A percentile compares a stretch with the other conserved stretches of the same genome.
Conservation (phyloP, 768 basidiomycete species). For the Pisolithus marmoratus region DNA sequence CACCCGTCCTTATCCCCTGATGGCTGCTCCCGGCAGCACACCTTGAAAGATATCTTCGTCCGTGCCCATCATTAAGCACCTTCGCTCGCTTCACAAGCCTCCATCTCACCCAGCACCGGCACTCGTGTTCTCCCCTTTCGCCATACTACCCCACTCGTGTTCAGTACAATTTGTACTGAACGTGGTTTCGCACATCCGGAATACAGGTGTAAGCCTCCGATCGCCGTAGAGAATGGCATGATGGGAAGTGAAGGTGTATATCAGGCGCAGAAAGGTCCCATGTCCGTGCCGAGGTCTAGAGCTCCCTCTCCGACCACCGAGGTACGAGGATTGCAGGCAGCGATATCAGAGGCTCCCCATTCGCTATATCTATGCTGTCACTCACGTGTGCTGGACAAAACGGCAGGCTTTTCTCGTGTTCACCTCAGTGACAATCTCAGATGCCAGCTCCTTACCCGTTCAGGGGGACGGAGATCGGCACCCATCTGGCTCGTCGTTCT, state of each 20-base stretch:
- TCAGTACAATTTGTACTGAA: constrained; percentile 39
- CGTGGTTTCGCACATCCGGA: constrained; percentile 13
- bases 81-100: constrained; percentile 32
- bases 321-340: too few species aligned
- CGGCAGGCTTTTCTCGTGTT: background rate
- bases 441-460: background rate
- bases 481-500: background rate
- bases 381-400: too few species aligned
- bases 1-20: constrained; percentile 3
- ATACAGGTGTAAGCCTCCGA: too few species aligned
- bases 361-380: too few species aligned
- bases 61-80: constrained; percentile 10
- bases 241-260: too few species aligned
- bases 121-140: constrained; percentile 16
- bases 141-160: constrained; percentile 50
- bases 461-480: background rate
- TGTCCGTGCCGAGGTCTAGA: too few species aligned
- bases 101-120: constrained; percentile 7
- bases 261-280: too few species aligned
- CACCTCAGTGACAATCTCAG: background rate
- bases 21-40: background rate
- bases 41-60: constrained; percentile 8
- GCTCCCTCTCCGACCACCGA: too few species aligned
- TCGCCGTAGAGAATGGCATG: too few species aligned
- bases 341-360: too few species aligned